These are phyloP conservation scores for Alternaria atra DNA, from an alignment of 2,329 filamentous ascomycete species.

Conservation along the genomic window DNA sequence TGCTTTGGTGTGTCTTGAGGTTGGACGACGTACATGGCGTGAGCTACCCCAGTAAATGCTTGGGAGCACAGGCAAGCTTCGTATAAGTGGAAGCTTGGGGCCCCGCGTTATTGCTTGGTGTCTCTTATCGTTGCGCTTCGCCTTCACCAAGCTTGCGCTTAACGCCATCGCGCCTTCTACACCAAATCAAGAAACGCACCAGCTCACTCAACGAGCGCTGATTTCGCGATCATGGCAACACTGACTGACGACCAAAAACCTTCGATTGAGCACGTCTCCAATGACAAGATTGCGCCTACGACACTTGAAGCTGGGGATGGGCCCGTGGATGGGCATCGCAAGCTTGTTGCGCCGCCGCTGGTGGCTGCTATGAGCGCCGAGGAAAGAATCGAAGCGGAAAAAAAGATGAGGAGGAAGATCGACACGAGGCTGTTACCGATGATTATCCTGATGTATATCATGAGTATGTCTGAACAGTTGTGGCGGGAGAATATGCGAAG, in stretches of 20 bases:
- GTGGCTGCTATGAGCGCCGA: slow-evolving; percentile 58
- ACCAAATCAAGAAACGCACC: not conserved
- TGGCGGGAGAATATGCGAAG: not conserved
- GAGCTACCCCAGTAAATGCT: not conserved
- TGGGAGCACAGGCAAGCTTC: slow-evolving; percentile 19
- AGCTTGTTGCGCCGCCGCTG: slow-evolving; percentile 44
- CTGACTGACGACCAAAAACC: slow-evolving; percentile 32
- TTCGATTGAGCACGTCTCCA: slow-evolving; percentile 32
- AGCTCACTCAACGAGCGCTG: not conserved
- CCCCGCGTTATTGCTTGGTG: slow-evolving; percentile 13
- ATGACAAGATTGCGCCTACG: slow-evolving; percentile 22
- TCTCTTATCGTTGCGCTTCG: slow-evolving; percentile 7
- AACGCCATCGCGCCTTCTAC: not conserved
- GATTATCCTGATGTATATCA: slow-evolving; percentile 77
- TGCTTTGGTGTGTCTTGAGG: not conserved
- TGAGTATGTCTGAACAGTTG: slow-evolving; percentile 67
- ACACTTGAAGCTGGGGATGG: slow-evolving; percentile 26
- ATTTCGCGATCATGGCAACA: slow-evolving; percentile 27
- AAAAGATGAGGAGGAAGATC: slow-evolving; percentile 72
- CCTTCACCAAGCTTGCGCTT: not conserved
- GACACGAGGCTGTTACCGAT: slow-evolving; percentile 73
- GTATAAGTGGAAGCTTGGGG: slow-evolving; percentile 28
- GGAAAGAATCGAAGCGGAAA: slow-evolving; percentile 64
- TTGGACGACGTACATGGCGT: slow-evolving; percentile 18
- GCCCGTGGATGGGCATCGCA: slow-evolving; percentile 19